Evolutionary conservation across 163 green algal species (phyloP).

Genomic region (Scenedesmus sp.): DNA sequence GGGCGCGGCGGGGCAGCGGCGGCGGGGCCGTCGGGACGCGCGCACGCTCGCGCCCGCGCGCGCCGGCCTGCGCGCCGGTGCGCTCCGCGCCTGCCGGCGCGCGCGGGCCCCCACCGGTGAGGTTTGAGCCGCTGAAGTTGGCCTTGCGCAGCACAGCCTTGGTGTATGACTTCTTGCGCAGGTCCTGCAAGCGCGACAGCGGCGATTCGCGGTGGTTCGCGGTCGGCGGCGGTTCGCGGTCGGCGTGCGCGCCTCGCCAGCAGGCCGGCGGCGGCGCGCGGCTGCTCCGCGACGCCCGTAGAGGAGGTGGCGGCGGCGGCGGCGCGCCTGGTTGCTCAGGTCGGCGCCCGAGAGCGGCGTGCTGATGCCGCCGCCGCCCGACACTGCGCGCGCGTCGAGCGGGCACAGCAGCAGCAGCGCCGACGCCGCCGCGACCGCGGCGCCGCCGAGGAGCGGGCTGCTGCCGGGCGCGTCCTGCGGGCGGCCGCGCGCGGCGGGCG

Average conservation of each 20-base stretch:
- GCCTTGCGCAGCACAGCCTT: slow-evolving; percentile 65
- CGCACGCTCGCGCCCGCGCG: no score
- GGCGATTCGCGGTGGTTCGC: no score
- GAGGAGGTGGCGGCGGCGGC: not conserved
- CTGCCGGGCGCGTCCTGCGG: no score
- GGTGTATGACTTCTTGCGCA: slow-evolving; percentile 58
- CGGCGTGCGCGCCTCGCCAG: no score
- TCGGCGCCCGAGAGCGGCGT: slow-evolving; percentile 51
- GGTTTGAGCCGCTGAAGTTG: slow-evolving; percentile 74
- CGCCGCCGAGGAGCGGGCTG: not conserved
- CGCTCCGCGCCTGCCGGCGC: not conserved
- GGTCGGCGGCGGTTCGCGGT: no score
- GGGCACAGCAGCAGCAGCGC: slow-evolving; percentile 31
- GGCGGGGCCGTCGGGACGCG: no score
- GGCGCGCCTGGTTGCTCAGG: slow-evolving; percentile 47
- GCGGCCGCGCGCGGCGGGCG: no score
- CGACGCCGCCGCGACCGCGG: slow-evolving; percentile 5
- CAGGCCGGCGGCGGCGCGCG: no score
- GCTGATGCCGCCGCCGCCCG: slow-evolving; percentile 39
- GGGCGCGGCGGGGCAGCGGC: no score
- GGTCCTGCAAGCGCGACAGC: no score
- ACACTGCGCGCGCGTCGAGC: slow-evolving; percentile 28
- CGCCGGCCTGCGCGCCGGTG: no score
- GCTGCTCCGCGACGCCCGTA: no score
- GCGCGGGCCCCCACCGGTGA: slow-evolving; percentile 76